A percentile compares a stretch with the other conserved stretches of the same genome.
These are phyloP conservation scores for Phytophthora fragariaefolia DNA, from an alignment of 352 stramenopile genomes.

Conservation along the genomic window DNA sequence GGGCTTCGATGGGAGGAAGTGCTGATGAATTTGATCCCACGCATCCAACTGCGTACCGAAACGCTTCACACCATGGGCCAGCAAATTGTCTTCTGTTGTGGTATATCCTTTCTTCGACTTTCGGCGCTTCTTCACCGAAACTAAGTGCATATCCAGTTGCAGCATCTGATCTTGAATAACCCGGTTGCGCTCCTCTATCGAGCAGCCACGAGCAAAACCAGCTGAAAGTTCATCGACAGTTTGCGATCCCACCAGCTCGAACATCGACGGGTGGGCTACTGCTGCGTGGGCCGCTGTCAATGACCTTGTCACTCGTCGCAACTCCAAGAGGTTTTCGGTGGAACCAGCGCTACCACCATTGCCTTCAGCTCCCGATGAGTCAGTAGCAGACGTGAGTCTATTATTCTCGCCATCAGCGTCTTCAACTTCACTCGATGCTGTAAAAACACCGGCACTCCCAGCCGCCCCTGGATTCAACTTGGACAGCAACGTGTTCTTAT, in stretches of 20 bases:
- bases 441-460: constrained; percentile 2
- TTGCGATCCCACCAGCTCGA: constrained; percentile 80
- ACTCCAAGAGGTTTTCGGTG: constrained; percentile 39
- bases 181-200: constrained; percentile 56
- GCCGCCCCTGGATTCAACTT: constrained; percentile 54
- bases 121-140: constrained; percentile 47
- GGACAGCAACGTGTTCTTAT: constrained; percentile 69
- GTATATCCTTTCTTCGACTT: constrained; percentile 64
- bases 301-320: constrained; percentile 76
- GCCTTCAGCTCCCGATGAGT: constrained; percentile 1
- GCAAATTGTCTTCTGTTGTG: constrained; percentile 62
- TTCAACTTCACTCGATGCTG: constrained; percentile 11
- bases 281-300: constrained; percentile 81
- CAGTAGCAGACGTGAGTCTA: constrained; percentile 6
- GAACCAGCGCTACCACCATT: constrained; percentile 7
- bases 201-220: constrained; percentile 52
- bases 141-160: constrained; percentile 78
- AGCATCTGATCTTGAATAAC: constrained; percentile 66
- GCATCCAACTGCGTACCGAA: constrained; percentile 55
- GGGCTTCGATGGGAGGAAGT: constrained; percentile 72
- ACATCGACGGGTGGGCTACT: constrained; percentile 86
- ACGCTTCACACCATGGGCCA: constrained; percentile 74
- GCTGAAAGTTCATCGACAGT: constrained; percentile 60
- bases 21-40: constrained; percentile 68
- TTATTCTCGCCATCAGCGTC: background rate